A percentile compares a stretch with the other conserved stretches of the same genome.
phyloP scores from a whole-genome alignment of 2,329 filamentous ascomycete genomes.

The Tolypocladium pustulatum region DNA sequence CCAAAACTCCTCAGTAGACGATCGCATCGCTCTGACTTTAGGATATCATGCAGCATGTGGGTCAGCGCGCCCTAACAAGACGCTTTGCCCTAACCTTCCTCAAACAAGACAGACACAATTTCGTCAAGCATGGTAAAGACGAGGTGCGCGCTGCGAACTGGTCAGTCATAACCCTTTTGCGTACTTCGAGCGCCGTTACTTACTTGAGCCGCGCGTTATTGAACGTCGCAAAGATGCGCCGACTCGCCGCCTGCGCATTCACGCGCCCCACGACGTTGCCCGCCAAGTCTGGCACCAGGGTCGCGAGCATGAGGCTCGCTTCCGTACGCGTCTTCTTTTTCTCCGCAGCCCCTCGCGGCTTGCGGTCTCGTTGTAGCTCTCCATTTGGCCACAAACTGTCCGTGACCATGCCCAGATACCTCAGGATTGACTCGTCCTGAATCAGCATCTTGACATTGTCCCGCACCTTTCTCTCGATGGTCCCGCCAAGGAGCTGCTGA shows the following conservation, averaged over 20 bases:
- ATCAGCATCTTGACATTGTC: conserved; percentile 67
- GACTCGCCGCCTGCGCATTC: conserved; percentile 83
- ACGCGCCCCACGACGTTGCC: conserved; percentile 85
- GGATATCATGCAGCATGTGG: not conserved
- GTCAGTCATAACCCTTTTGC: conserved; percentile 6
- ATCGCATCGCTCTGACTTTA: not conserved
- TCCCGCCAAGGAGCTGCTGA: conserved; percentile 89
- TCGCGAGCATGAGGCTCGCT: conserved; percentile 80
- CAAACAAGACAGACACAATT: conserved; percentile 55
- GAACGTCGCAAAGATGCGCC: conserved; percentile 79
- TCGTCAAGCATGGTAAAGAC: conserved; percentile 64
- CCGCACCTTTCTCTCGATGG: conserved; percentile 89
- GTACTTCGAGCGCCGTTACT: no score
- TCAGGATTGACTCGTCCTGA: conserved; percentile 68
- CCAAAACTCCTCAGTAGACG: no score
- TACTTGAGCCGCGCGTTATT: conserved; percentile 89
- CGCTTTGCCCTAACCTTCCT: conserved; percentile 15
- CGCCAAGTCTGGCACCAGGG: conserved; percentile 80
- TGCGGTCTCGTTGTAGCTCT: conserved; percentile 35
- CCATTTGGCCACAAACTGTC: conserved; percentile 77
- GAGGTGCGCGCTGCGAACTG: conserved; percentile 50
- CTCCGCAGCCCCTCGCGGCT: conserved; percentile 55
- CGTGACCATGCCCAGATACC: conserved; percentile 63
- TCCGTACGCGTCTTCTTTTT: conserved; percentile 75
- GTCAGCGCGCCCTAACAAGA: not conserved